phyloP scores from a whole-genome alignment of 1,139 yeast genomes.

The Hemisphaericaspora lyxosophila region DNA sequence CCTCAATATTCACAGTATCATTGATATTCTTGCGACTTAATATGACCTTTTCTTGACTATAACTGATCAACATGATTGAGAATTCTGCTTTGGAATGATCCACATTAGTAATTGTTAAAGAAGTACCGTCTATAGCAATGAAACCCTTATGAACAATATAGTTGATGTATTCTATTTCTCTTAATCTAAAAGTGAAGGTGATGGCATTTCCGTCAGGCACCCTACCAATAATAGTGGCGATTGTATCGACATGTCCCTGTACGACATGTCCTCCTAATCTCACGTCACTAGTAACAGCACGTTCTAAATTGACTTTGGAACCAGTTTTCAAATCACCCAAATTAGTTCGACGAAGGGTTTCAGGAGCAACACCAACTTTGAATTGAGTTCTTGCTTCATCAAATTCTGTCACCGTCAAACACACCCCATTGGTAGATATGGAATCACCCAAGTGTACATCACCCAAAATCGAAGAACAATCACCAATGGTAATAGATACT shows the following conservation, averaged over 20 bases:
- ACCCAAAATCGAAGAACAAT: slow-evolving; percentile 60
- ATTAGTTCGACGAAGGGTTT: slow-evolving; percentile 80
- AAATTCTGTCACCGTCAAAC: slow-evolving; percentile 92
- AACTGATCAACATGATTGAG: slow-evolving; percentile 86
- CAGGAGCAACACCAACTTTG: slow-evolving; percentile 92
- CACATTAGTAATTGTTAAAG: slow-evolving; percentile 84
- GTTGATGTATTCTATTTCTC: slow-evolving; percentile 62
- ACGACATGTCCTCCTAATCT: slow-evolving; percentile 97
- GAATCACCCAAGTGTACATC: slow-evolving; percentile 95
- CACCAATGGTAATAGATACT: slow-evolving; percentile 64
- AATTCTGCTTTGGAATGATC: slow-evolving; percentile 58
- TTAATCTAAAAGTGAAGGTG: slow-evolving; percentile 68
- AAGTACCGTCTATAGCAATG: slow-evolving; percentile 88
- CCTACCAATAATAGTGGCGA: slow-evolving; percentile 61
- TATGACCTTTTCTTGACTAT: slow-evolving; percentile 82
- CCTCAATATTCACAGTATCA: slow-evolving; percentile 81
- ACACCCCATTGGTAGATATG: slow-evolving; percentile 85
- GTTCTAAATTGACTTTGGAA: slow-evolving; percentile 75
- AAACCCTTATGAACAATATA: slow-evolving; percentile 94
- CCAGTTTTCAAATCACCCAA: slow-evolving; percentile 62
- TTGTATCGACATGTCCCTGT: slow-evolving; percentile 95
- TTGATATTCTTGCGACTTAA: slow-evolving; percentile 66
- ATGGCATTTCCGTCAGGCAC: slow-evolving; percentile 76
- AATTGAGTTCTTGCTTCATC: slow-evolving; percentile 49
- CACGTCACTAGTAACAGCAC: slow-evolving; percentile 81